These are phyloP conservation scores for Flaveria bidentis DNA, from an alignment of 129 eudicot species.

Conservation along the genomic window DNA sequence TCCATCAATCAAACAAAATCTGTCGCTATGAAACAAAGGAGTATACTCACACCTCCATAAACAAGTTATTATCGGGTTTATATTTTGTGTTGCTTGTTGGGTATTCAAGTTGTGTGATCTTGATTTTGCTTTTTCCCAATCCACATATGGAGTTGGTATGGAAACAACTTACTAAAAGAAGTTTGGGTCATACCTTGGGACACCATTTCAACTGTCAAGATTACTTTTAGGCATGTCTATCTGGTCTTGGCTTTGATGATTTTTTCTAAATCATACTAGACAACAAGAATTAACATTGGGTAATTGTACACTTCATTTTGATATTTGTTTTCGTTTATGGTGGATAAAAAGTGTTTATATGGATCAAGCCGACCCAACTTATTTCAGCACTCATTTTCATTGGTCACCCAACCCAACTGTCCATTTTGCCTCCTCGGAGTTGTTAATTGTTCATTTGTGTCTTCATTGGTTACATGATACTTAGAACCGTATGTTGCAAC, in stretches of 20 bases:
- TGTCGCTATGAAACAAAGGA: constrained; percentile 56
- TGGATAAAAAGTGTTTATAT: neutral
- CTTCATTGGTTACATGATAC: neutral
- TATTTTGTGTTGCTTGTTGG: constrained; percentile 43
- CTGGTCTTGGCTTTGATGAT: neutral
- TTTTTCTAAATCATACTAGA: neutral
- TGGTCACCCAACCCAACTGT: too few species aligned
- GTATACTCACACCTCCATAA: constrained; percentile 68
- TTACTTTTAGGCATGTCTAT: neutral
- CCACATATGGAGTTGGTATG: too few species aligned
- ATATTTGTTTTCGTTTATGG: neutral
- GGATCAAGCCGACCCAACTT: neutral
- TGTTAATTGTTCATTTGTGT: neutral
- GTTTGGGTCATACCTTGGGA: too few species aligned
- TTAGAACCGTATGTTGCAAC: neutral
- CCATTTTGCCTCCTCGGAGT: too few species aligned
- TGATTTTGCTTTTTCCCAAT: constrained; percentile 43
- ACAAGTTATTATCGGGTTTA: constrained; percentile 22
- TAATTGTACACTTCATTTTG: neutral
- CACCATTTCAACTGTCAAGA: too few species aligned
- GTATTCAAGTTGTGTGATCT: constrained; percentile 19
- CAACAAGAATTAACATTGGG: neutral
- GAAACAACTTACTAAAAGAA: too few species aligned
- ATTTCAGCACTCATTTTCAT: neutral
- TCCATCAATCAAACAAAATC: constrained; percentile 59